Conservation (phyloP, 2,329 filamentous ascomycete species). For the Whalleya microplaca region DNA sequence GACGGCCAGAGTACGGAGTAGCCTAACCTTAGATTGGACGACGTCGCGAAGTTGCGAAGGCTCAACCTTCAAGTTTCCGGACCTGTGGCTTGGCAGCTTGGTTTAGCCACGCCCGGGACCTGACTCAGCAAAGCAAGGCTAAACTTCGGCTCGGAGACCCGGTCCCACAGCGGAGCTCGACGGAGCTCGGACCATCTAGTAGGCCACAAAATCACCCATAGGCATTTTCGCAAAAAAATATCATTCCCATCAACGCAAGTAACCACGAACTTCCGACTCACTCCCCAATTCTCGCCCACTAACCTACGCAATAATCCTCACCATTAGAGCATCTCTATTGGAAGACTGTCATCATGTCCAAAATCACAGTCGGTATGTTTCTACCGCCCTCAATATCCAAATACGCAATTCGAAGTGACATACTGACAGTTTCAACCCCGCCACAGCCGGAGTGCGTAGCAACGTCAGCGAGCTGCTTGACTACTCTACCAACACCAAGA, state of each 20-base stretch:
- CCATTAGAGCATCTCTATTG: slow-evolving; percentile 81
- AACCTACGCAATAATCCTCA: slow-evolving; percentile 58
- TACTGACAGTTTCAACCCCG: slow-evolving; percentile 30
- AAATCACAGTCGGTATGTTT: slow-evolving; percentile 74
- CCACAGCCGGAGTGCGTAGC: slow-evolving; percentile 44
- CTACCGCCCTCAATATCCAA: not conserved
- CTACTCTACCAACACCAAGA: slow-evolving; percentile 95
- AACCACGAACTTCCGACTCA: not conserved
- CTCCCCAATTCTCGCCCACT: slow-evolving; percentile 20
- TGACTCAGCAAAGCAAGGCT: too few relatives aligned
- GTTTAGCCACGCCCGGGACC: not conserved
- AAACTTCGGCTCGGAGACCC: too few relatives aligned
- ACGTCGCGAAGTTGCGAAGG: not conserved
- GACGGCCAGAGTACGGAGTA: not conserved
- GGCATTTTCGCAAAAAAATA: slow-evolving; percentile 8
- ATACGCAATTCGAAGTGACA: not conserved
- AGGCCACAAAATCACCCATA: not conserved
- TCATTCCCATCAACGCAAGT: slow-evolving; percentile 7
- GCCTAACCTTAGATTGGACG: not conserved
- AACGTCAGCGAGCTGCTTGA: slow-evolving; percentile 90
- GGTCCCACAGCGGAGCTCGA: too few relatives aligned
- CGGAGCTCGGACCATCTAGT: not conserved
- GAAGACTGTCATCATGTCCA: slow-evolving; percentile 89
- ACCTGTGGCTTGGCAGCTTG: not conserved
- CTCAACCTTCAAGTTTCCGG: not conserved